phyloP scores from a whole-genome alignment of 192 early-diverging fungal genomes.

The Umbelopsis vinacea region DNA sequence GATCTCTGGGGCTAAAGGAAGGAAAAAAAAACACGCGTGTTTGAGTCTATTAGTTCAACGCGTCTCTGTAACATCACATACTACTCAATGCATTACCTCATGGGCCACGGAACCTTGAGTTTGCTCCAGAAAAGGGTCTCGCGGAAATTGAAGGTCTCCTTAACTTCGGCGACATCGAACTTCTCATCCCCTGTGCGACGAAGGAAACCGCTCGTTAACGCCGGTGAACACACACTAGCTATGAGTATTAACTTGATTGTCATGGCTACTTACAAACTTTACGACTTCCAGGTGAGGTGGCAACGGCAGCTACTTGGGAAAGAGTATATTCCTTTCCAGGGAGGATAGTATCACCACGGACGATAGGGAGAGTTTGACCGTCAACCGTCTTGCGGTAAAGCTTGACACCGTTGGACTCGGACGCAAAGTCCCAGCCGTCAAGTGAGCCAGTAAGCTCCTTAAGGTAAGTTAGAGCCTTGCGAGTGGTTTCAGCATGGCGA shows the following conservation, averaged over 20 bases:
- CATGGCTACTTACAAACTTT: slow-evolving; percentile 43
- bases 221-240: no score
- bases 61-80: neutral
- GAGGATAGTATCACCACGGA: slow-evolving; percentile 54
- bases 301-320: slow-evolving; percentile 49
- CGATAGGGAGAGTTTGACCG: slow-evolving; percentile 46
- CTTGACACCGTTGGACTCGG: slow-evolving; percentile 52
- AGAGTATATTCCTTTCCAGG: slow-evolving; percentile 45
- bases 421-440: slow-evolving; percentile 53
- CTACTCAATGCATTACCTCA: slow-evolving; percentile 25
- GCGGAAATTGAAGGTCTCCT: slow-evolving; percentile 26
- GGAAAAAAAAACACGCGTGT: neutral
- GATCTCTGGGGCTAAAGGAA: slow-evolving; percentile 46
- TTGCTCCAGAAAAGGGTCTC: slow-evolving; percentile 40
- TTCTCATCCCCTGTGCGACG: slow-evolving; percentile 39
- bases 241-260: neutral
- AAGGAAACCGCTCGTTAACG: neutral
- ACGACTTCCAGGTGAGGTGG: slow-evolving; percentile 48
- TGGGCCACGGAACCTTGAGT: slow-evolving; percentile 38
- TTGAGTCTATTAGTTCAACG: no score
- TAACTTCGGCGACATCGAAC: slow-evolving; percentile 36
- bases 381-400: slow-evolving; percentile 47
- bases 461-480: slow-evolving; percentile 37
- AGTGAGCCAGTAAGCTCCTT: slow-evolving; percentile 48
- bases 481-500: slow-evolving; percentile 42